Evolutionary conservation across 257 asterid species (phyloP).

Genomic region (Solanum habrochaites): DNA sequence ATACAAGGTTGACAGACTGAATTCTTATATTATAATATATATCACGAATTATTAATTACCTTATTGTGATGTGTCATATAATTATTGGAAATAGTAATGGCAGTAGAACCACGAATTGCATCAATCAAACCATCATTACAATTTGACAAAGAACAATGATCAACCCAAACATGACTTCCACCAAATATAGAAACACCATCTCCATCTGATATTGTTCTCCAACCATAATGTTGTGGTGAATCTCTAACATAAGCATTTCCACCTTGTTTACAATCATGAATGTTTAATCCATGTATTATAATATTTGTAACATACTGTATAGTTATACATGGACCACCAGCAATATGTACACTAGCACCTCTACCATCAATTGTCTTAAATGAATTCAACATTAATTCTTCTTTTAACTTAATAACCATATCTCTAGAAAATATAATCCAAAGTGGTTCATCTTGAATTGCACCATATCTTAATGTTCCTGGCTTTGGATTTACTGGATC

Average conservation of each 20-base stretch:
- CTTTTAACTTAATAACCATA: slow-evolving; percentile 63
- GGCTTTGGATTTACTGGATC: slow-evolving; percentile 61
- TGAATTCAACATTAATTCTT: slow-evolving; percentile 76
- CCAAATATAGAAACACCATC: slow-evolving; percentile 81
- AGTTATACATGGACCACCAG: slow-evolving; percentile 82
- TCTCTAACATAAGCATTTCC: slow-evolving; percentile 84
- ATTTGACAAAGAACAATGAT: slow-evolving; percentile 70
- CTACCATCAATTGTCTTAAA: slow-evolving; percentile 87
- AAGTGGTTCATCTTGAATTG: slow-evolving; percentile 58
- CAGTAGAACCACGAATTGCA: slow-evolving; percentile 81
- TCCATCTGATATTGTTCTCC: slow-evolving; percentile 65
- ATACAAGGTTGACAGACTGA: fast-evolving
- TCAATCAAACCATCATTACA: slow-evolving; percentile 67
- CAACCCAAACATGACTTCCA: slow-evolving; percentile 82
- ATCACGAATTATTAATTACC: slow-evolving; percentile 3
- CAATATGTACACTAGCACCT: slow-evolving; percentile 72
- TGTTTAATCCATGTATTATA: slow-evolving; percentile 68
- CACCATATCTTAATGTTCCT: slow-evolving; percentile 69
- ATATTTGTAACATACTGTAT: slow-evolving; percentile 61
- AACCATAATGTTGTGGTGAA: slow-evolving; percentile 75
- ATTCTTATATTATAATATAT: no score
- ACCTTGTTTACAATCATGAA: slow-evolving; percentile 75
- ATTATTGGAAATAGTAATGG: slow-evolving; percentile 69
- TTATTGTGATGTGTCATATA: slow-evolving; percentile 70
- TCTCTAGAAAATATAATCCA: slow-evolving; percentile 69